Evolutionary conservation across 257 asterid genomes (phyloP), one percentile per base, ranked within the genome.

Genomic region (Solanum sejunctum): DNA sequence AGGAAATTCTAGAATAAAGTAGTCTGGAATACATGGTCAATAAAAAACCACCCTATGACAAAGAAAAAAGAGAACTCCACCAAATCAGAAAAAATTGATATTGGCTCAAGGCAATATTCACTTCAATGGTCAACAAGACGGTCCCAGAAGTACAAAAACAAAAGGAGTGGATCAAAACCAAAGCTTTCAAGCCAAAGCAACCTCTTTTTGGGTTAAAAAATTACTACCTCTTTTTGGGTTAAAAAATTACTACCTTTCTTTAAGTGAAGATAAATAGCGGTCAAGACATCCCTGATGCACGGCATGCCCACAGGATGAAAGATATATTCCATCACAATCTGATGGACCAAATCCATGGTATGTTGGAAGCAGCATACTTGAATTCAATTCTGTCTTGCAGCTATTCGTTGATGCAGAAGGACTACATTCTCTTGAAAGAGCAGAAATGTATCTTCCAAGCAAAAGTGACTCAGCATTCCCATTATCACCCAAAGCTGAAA

Each of bases 301-400:
- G 79, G 99, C 99, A 90, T 97, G 99, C 71, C 99, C 99, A 72
- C 99, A 97, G 49, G 99, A 95, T 70, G 99, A 95, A 83, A 93
- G 88, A 91, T 92, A 91, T 56, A 97, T 91, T 82, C 99, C 99
- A 88, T 94, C 96, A 84, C 93, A 91, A 67, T 92, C 94, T 21
- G 92, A 82, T 54, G 98, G 96, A 55, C 94, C 91, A 88, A 94
- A 88, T 67, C 89, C 93, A 75, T 87, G 93, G 87, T 88, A 90
- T 84, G 87, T 91, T 67, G 91, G 87, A 84, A 56, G 86, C 83
- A 70, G 72, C 82, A 43, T 55, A 72, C 84, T 83, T 71, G 90
- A 69, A 71, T 91, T 90, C 15, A 89, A 83, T 75, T 89, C 91
- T 87, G 88, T 80, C 85, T 75, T 86, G 77, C 83, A 83, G n/a